Evolutionary conservation across 2,329 filamentous ascomycete species (phyloP).

Genomic region (Orbilia blumenaviensis): DNA sequence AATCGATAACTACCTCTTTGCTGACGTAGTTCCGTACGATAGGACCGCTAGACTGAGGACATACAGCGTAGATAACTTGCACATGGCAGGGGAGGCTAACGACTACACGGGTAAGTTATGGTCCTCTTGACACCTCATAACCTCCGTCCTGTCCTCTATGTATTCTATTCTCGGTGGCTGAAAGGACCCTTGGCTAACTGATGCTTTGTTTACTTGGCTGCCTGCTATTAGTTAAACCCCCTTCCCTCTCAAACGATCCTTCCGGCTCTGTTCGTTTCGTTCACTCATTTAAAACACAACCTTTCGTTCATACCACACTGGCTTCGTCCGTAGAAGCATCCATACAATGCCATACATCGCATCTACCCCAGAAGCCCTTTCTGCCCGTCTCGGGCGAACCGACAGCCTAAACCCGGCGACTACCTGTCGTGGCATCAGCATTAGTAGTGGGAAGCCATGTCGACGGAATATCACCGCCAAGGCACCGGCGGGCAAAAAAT

Average conservation of each 20-base stretch:
- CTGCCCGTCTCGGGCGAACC: constrained; percentile 72
- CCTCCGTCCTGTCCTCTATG: constrained; percentile 2
- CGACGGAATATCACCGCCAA: constrained; percentile 72
- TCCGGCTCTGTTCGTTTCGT: background rate
- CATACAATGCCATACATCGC: constrained; percentile 71
- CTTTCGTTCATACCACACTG: background rate
- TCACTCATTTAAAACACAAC: background rate
- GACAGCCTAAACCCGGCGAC: constrained; percentile 85
- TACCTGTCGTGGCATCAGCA: constrained; percentile 88
- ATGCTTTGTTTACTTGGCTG: constrained; percentile 10
- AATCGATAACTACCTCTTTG: constrained; percentile 13
- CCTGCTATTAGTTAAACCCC: constrained; percentile 11
- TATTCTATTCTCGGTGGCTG: constrained; percentile 10
- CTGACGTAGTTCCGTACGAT: constrained; percentile 17
- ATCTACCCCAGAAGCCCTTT: constrained; percentile 74
- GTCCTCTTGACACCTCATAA: constrained; percentile 18
- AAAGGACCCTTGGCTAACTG: constrained; percentile 8
- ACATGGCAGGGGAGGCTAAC: background rate
- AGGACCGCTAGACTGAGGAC: constrained; percentile 15
- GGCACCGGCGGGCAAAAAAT: constrained; percentile 57
- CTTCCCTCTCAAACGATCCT: background rate
- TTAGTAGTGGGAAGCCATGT: constrained; percentile 78
- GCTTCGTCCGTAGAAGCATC: background rate
- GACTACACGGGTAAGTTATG: background rate
- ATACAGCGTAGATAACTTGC: too few relatives aligned